Conservation (phyloP, 495 filamentous ascomycete genomes). For the Monascus purpureus region DNA sequence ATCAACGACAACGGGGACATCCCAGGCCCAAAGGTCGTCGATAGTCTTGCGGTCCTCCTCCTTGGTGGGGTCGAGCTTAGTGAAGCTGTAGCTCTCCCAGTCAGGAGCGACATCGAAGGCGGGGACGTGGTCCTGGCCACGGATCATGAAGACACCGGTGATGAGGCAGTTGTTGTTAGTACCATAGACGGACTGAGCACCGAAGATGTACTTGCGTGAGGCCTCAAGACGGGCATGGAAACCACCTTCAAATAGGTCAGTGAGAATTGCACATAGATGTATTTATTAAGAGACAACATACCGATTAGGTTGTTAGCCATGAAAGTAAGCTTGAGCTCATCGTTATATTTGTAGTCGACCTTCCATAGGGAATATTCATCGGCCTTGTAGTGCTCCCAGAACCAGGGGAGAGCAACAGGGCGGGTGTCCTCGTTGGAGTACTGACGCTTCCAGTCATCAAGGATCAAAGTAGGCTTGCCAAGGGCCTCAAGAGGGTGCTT, state of each 20-base stretch:
- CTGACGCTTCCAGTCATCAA: constrained; percentile 97
- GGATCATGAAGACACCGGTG: constrained; percentile 82
- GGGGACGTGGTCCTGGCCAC: constrained; percentile 71
- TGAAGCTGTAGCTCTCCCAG: constrained; percentile 91
- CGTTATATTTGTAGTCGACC: constrained; percentile 93
- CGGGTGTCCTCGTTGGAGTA: constrained; percentile 96
- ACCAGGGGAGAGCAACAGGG: constrained; percentile 75
- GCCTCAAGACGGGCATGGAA: constrained; percentile 96
- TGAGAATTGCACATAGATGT: background rate
- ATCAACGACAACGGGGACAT: constrained; percentile 60
- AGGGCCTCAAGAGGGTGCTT: constrained; percentile 94
- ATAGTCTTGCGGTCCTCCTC: constrained; percentile 70
- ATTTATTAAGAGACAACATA: constrained; percentile 11
- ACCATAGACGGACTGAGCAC: constrained; percentile 79
- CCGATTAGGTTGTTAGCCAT: constrained; percentile 95
- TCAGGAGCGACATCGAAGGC: constrained; percentile 96
- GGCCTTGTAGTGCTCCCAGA: constrained; percentile 89
- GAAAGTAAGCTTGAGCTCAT: constrained; percentile 92
- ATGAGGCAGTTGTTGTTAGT: constrained; percentile 75
- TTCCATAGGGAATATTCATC: constrained; percentile 92
- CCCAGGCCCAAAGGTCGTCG: constrained; percentile 79
- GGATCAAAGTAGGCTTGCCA: constrained; percentile 58
- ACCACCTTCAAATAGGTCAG: constrained; percentile 40
- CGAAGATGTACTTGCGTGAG: constrained; percentile 98
- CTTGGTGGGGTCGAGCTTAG: constrained; percentile 80